Evolutionary conservation across 2,329 filamentous ascomycete genomes (phyloP).

Genomic region (Endocalyx cinctus): DNA sequence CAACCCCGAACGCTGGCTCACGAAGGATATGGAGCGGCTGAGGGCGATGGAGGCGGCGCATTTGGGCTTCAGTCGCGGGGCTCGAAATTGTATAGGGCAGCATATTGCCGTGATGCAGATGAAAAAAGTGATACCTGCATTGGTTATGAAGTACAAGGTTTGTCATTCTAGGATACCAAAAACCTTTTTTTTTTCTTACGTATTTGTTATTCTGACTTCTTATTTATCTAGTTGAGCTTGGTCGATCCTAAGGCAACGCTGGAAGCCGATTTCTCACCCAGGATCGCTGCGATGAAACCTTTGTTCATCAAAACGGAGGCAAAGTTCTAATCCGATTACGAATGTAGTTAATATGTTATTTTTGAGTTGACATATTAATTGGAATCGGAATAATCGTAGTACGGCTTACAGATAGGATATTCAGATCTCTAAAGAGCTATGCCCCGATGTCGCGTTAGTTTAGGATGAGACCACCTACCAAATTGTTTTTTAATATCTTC

Average conservation of each 20-base stretch:
- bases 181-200: conserved; percentile 3
- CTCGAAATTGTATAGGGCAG: conserved; percentile 17
- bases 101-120: conserved; percentile 20
- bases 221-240: conserved; percentile 11
- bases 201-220: conserved; percentile 4
- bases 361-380: too few relatives aligned
- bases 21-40: conserved; percentile 14
- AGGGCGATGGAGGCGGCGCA: conserved; percentile 19
- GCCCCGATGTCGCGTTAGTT: too few relatives aligned
- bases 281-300: conserved; percentile 9
- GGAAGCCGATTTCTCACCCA: conserved; percentile 11
- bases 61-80: conserved; percentile 22
- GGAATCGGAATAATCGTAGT: too few relatives aligned
- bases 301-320: conserved; percentile 10
- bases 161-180: too few relatives aligned
- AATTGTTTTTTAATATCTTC: too few relatives aligned
- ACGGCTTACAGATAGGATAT: too few relatives aligned
- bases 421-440: too few relatives aligned
- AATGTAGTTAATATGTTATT: too few relatives aligned
- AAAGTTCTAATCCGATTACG: conserved; percentile 7
- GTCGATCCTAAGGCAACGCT: conserved; percentile 11
- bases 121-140: conserved; percentile 19
- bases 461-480: too few relatives aligned
- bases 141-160: conserved; percentile 20
- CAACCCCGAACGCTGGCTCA: conserved; percentile 21